A percentile compares a stretch with the other conserved stretches of the same genome.
phyloP scores from a whole-genome alignment of 2,329 filamentous ascomycete species.

The Alternaria arborescens region DNA sequence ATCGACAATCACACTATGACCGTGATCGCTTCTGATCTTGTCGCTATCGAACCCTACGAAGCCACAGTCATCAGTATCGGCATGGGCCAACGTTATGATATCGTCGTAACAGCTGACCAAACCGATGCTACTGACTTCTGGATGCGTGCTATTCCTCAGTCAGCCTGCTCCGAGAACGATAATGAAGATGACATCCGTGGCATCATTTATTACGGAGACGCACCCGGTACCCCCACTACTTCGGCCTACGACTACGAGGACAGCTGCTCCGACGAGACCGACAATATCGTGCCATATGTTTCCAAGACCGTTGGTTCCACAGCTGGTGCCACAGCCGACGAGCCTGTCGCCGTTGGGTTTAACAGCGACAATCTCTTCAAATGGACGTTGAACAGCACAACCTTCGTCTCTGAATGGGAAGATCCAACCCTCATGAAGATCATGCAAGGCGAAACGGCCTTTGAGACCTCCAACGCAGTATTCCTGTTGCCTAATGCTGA shows the following conservation, averaged over 20 bases:
- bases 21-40: slow-evolving; percentile 55
- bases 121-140: slow-evolving; percentile 41
- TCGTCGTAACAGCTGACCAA: slow-evolving; percentile 46
- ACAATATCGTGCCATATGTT: slow-evolving; percentile 36
- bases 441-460: slow-evolving; percentile 44
- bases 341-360: slow-evolving; percentile 43
- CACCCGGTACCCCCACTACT: slow-evolving; percentile 40
- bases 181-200: slow-evolving; percentile 45
- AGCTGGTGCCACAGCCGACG: slow-evolving; percentile 29
- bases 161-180: slow-evolving; percentile 49
- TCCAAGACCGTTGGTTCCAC: slow-evolving; percentile 46
- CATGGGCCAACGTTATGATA: slow-evolving; percentile 54
- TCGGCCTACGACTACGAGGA: slow-evolving; percentile 46
- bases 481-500: slow-evolving; percentile 32
- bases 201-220: slow-evolving; percentile 51
- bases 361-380: slow-evolving; percentile 50
- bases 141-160: slow-evolving; percentile 52
- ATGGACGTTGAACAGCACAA: slow-evolving; percentile 53
- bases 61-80: slow-evolving; percentile 52
- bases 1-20: slow-evolving; percentile 56
- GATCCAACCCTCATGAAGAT: slow-evolving; percentile 52
- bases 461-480: slow-evolving; percentile 41
- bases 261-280: slow-evolving; percentile 50
- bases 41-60: slow-evolving; percentile 54
- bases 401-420: slow-evolving; percentile 50